Conservation (phyloP, 805 yeast genomes). For the Metschnikowia baotianmanensis region DNA sequence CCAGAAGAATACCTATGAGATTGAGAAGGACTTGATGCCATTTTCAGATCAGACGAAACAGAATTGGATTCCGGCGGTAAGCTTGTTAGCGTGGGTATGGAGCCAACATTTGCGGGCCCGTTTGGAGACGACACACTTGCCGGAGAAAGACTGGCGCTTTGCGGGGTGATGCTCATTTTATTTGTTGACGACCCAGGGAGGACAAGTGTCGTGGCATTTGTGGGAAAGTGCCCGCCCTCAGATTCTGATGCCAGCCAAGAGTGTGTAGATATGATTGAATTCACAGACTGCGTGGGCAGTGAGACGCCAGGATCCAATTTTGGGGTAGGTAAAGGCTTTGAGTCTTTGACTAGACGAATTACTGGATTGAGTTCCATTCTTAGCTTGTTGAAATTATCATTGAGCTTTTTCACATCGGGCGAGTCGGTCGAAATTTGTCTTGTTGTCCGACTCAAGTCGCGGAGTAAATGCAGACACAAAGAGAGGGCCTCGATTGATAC, state of each 20-base stretch:
- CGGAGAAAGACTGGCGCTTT: neutral
- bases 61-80: slow-evolving; percentile 2
- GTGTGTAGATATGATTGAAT: slow-evolving; percentile 12
- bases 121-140: slow-evolving; percentile 1
- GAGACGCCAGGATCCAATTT: slow-evolving; percentile 42
- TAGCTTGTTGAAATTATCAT: slow-evolving; percentile 54
- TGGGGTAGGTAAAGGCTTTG: slow-evolving; percentile 68
- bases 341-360: slow-evolving; percentile 58
- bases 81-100: neutral
- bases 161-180: slow-evolving; percentile 3
- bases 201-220: slow-evolving; percentile 9
- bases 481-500: slow-evolving; percentile 36
- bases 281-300: slow-evolving; percentile 30
- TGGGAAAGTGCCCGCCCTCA: slow-evolving; percentile 9
- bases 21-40: slow-evolving; percentile 18
- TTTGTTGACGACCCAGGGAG: slow-evolving; percentile 4
- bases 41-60: slow-evolving; percentile 5
- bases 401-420: slow-evolving; percentile 39
- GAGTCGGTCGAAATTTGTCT: slow-evolving; percentile 18
- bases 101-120: slow-evolving; percentile 1
- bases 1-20: slow-evolving; percentile 39
- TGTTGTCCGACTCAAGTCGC: slow-evolving; percentile 30
- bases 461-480: slow-evolving; percentile 34
- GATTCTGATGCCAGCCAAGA: slow-evolving; percentile 17
- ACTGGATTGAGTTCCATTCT: slow-evolving; percentile 66